phyloP scores from a whole-genome alignment of 208 protist species.

The Hexamita inflata region DNA sequence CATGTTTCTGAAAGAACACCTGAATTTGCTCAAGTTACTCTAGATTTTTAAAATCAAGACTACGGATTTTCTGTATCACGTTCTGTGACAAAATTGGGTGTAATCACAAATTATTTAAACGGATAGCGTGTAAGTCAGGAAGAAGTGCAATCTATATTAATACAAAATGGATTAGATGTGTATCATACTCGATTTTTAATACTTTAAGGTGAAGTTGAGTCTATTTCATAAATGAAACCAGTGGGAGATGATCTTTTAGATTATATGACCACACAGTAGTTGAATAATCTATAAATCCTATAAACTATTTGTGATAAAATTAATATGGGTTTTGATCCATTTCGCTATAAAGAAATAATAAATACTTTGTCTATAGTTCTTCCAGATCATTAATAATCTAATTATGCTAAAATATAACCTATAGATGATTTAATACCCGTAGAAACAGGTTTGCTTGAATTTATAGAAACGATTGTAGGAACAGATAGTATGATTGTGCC shows the following conservation, averaged over 20 bases:
- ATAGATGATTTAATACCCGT: too few species aligned
- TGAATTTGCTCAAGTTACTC: background rate
- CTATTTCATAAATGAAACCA: slow-evolving; percentile 98
- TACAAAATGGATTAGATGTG: slow-evolving; percentile 86
- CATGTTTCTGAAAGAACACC: slow-evolving; percentile 67
- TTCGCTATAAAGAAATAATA: too few species aligned
- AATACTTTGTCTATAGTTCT: too few species aligned
- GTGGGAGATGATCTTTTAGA: slow-evolving; percentile 49
- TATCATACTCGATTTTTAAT: slow-evolving; percentile 99
- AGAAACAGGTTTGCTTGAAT: slow-evolving; percentile 90
- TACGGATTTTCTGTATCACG: background rate
- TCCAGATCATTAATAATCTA: too few species aligned
- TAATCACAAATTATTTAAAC: background rate
- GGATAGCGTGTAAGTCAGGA: slow-evolving; percentile 34
- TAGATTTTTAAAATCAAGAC: slow-evolving; percentile 11
- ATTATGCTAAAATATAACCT: too few species aligned
- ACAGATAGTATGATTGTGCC: slow-evolving; percentile 61
- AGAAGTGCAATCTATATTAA: slow-evolving; percentile 66
- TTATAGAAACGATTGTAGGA: slow-evolving; percentile 98
- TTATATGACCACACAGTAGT: too few species aligned
- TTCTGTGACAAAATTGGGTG: background rate
- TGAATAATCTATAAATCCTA: too few species aligned
- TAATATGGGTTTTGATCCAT: too few species aligned
- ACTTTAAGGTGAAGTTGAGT: slow-evolving; percentile 96
- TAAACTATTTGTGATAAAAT: too few species aligned